Conservation (phyloP, 441 rosid genomes). For the Pelargonium myrrhifolium region DNA sequence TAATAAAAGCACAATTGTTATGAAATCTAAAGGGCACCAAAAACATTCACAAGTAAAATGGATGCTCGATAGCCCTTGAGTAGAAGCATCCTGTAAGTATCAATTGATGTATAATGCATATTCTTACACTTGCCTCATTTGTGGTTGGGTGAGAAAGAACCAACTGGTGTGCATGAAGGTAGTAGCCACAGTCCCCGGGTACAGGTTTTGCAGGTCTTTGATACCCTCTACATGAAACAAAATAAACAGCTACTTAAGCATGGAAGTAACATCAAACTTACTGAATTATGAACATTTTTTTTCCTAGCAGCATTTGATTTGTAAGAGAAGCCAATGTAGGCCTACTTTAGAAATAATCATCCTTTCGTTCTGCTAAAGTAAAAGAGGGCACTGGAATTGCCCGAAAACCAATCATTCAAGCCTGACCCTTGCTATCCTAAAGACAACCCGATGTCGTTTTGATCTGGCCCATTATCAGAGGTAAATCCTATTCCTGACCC, state of each 20-base stretch:
- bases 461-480: too few species aligned
- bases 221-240: conserved; percentile 48
- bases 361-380: too few species aligned
- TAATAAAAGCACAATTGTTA: too few species aligned
- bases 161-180: conserved; percentile 73
- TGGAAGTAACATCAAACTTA: not conserved
- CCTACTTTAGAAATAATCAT: too few species aligned
- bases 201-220: conserved; percentile 62
- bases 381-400: too few species aligned
- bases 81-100: not conserved
- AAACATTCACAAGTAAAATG: not conserved
- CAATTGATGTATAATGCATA: conserved; percentile 1
- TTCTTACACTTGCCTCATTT: conserved; percentile 37
- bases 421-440: too few species aligned
- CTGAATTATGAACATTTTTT: not conserved
- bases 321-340: not conserved
- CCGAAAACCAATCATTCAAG: too few species aligned
- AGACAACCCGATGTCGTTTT: too few species aligned
- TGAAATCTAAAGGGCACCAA: not conserved
- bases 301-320: not conserved
- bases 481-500: too few species aligned
- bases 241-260: conserved; percentile 1
- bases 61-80: not conserved
- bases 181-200: conserved; percentile 87
- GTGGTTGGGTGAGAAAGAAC: conserved; percentile 46